phyloP scores from a whole-genome alignment of 805 yeast species.

The Candida tibetensis region DNA sequence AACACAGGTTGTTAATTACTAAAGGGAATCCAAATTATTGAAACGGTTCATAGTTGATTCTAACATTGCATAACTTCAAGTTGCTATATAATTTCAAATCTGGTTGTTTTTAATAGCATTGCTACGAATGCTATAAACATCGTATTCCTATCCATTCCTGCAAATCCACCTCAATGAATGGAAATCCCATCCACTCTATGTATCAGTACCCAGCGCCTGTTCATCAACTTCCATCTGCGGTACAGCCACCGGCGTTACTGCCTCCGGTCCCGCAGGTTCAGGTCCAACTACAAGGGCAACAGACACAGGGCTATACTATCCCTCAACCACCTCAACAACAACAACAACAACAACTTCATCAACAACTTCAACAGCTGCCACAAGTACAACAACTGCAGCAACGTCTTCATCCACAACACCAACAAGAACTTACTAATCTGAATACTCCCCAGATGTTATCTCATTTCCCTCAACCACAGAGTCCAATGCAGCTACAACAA shows the following conservation, averaged over 20 bases:
- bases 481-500: conserved; percentile 5
- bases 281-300: conserved; percentile 6
- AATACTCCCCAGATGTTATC: conserved; percentile 1
- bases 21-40: no score
- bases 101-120: no score
- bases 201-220: conserved; percentile 4
- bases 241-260: conserved; percentile 3
- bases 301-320: conserved; percentile 2
- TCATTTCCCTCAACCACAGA: conserved; percentile 3
- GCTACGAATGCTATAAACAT: background rate
- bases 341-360: conserved; percentile 5
- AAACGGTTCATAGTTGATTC: no score
- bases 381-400: conserved; percentile 3
- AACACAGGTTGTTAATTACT: no score
- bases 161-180: no score
- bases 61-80: no score
- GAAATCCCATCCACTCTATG: conserved; percentile 8
- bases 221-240: background rate
- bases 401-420: conserved; percentile 6
- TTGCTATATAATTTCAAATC: no score
- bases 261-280: conserved; percentile 10
- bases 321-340: conserved; percentile 7
- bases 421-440: background rate
- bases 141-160: no score
- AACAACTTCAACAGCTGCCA: conserved; percentile 7